These are phyloP conservation scores for Skeletonema menzelii DNA, from an alignment of 108 stramenopile species.

Conservation along the genomic window DNA sequence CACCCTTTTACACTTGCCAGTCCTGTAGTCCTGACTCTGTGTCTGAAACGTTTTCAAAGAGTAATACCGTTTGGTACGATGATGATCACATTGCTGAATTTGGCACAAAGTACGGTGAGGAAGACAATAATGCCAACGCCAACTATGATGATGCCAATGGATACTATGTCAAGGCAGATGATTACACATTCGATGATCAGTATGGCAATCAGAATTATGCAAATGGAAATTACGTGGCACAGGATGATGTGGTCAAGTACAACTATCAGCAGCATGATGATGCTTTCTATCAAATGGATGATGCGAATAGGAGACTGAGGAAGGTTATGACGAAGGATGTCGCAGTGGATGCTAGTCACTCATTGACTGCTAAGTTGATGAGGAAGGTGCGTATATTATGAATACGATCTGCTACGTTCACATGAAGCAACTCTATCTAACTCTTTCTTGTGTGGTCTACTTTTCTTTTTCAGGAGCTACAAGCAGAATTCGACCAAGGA, in stretches of 20 bases:
- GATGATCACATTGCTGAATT: conserved; percentile 74
- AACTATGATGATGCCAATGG: conserved; percentile 50
- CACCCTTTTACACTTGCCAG: conserved; percentile 79
- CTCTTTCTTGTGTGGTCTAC: background rate
- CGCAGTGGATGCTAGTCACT: conserved; percentile 40
- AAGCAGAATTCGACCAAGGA: background rate
- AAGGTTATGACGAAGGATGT: background rate
- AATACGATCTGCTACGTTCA: background rate
- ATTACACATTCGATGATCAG: conserved; percentile 19
- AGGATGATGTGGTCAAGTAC: conserved; percentile 40
- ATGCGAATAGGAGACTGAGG: conserved; percentile 47
- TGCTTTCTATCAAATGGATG: conserved; percentile 48
- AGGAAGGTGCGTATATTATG: conserved; percentile 19
- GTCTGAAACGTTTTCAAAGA: conserved; percentile 75
- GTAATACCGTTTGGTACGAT: conserved; percentile 75
- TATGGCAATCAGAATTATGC: background rate
- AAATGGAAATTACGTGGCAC: conserved; percentile 26
- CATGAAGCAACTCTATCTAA: background rate
- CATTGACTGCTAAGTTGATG: conserved; percentile 29
- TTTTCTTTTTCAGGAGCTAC: background rate
- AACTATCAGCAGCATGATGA: conserved; percentile 43
- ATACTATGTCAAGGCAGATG: conserved; percentile 28
- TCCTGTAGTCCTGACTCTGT: conserved; percentile 62
- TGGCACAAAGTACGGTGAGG: conserved; percentile 44
- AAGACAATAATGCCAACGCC: conserved; percentile 24